Conservation (phyloP, 306 rosid genomes). For the Quercus gilva region DNA sequence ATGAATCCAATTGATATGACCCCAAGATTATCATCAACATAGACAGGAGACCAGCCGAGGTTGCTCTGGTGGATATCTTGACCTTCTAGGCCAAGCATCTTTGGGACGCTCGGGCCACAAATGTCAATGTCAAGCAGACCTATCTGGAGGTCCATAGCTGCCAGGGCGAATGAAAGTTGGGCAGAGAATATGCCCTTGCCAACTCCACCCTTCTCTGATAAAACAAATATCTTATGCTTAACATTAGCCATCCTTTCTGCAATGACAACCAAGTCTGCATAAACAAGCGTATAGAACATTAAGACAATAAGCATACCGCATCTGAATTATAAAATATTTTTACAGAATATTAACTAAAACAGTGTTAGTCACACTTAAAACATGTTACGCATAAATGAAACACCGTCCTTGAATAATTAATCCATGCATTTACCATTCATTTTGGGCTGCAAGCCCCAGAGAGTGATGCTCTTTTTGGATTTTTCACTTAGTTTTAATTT, state of each 20-base stretch:
- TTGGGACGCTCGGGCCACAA: no score
- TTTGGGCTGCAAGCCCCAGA: neutral
- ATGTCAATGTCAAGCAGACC: conserved; percentile 84
- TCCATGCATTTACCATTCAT: neutral
- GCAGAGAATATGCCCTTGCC: conserved; percentile 97
- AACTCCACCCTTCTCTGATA: conserved; percentile 95
- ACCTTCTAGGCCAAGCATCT: conserved; percentile 62
- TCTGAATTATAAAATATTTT: neutral
- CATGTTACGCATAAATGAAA: neutral
- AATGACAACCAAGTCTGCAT: conserved; percentile 70
- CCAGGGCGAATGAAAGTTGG: conserved; percentile 81
- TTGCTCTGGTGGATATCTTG: conserved; percentile 92
- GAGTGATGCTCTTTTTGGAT: neutral
- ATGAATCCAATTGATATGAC: conserved; percentile 53
- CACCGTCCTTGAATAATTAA: neutral
- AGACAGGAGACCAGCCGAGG: conserved; percentile 98
- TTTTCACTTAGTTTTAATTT: neutral
- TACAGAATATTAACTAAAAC: neutral
- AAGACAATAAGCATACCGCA: neutral
- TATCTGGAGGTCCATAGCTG: conserved; percentile 81
- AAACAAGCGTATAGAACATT: conserved; percentile 8
- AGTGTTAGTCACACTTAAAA: neutral
- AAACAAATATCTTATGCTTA: conserved; percentile 82
- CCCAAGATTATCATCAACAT: conserved; percentile 58
- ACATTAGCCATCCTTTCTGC: conserved; percentile 90